Evolutionary conservation across 148 eudicot genomes (phyloP), one percentile per base, ranked within the genome.

Genomic region (Rhododendron henanense): DNA sequence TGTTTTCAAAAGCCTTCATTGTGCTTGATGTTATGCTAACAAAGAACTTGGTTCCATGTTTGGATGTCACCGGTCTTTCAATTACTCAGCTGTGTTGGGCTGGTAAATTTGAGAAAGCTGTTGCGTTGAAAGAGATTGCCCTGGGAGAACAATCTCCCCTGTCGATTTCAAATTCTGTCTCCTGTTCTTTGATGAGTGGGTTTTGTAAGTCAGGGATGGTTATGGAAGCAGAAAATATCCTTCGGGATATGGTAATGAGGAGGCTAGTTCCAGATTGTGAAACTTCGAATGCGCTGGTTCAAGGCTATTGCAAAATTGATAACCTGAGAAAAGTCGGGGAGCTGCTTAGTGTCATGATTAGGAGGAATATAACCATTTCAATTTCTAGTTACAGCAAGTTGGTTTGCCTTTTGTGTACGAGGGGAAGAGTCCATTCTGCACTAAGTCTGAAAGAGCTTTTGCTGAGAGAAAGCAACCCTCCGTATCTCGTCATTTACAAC

Each of bases 271-370:
- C 88, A 71, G 85, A 87, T 85, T 78, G 16, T 78, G 94, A 92
- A 77, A 48, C 87, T 28, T 91, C 82, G 85, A 91, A 92, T 78
- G 19, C 82, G 21, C 85, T 94, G 71, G 76, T 95, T 89, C 89
- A 86, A 44, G 91, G 91, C 25, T 92, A 90, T 90, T 93, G 93
- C 78, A 76, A n/a, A 76, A 83, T 2, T 85, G 83, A 88, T 79
- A 84, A 92, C 85, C 53, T 88, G 48, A 83, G 45, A 87, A 91
- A 88, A 82, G 91, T 87, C 5, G 14, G 59, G 57, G 92, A 92
- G 90, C 57, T 94, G 33, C 87, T 93, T 74, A 88, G 92, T 88
- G 8, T 87, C 85, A 90, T 94, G 91, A 83, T 95, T 71, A 89
- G 91, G 87, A 90, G 90, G 74, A 88, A 86, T 19, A 78, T 93